Conservation (phyloP, 345 rosid species). For the Abelmoschus esculentus region DNA sequence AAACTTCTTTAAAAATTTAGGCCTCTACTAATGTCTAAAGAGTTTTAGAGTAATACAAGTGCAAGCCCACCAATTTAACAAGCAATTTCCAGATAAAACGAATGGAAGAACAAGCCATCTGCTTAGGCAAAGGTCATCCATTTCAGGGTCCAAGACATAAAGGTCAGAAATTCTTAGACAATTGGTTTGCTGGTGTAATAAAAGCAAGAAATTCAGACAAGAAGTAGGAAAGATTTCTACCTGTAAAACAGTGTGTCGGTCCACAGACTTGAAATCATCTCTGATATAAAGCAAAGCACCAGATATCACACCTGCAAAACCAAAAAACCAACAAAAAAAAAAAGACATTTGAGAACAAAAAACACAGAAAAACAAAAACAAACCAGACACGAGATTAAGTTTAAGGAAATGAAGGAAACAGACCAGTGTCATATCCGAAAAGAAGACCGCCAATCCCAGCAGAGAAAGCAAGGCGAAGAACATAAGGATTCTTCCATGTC, state of each 20-base stretch:
- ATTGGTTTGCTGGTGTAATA: no score
- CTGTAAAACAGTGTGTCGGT: conserved; percentile 53
- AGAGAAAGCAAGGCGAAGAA: conserved; percentile 85
- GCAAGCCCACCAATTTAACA: neutral
- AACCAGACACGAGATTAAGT: neutral
- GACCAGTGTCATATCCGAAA: conserved; percentile 86
- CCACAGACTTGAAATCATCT: conserved; percentile 62
- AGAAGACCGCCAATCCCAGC: conserved; percentile 91
- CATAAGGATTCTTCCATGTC: conserved; percentile 73
- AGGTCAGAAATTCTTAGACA: no score
- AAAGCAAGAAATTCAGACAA: neutral
- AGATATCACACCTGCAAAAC: conserved; percentile 66
- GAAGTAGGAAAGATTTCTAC: conserved; percentile 10
- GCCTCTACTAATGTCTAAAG: no score
- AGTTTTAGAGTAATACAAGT: neutral
- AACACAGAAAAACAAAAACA: neutral
- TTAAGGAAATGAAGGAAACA: neutral
- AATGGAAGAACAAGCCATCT: no score
- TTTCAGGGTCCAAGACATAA: no score
- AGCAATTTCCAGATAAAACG: neutral
- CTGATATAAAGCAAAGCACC: conserved; percentile 88
- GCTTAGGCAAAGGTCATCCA: no score
- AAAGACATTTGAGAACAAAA: neutral
- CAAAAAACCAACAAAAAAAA: neutral
- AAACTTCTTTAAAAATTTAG: neutral